Evolutionary conservation across 2,329 filamentous ascomycete species (phyloP).

Genomic region (Huntiella abstrusa): DNA sequence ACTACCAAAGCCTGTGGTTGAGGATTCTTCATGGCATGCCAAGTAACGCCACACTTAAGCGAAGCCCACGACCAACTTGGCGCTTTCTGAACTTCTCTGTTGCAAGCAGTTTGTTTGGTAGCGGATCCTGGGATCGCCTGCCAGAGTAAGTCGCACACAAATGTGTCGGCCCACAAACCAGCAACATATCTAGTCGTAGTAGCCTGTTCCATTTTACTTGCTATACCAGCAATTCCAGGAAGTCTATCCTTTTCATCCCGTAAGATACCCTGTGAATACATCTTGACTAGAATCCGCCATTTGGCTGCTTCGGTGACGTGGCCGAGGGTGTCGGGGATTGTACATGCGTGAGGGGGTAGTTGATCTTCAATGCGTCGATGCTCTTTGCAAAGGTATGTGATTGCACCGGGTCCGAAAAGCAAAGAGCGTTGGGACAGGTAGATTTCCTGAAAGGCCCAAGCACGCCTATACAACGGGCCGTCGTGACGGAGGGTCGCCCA

Average conservation of each 20-base stretch:
- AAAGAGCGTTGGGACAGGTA: constrained; percentile 4
- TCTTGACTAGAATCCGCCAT: constrained; percentile 17
- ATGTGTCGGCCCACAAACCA: constrained; percentile 15
- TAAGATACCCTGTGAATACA: constrained; percentile 15
- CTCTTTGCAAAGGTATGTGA: constrained; percentile 15
- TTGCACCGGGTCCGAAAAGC: constrained; percentile 6
- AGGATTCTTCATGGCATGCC: constrained; percentile 11
- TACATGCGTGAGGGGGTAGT: constrained; percentile 13
- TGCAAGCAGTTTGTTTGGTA: constrained; percentile 6
- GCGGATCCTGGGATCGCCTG: constrained; percentile 10
- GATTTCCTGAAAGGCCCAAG: constrained; percentile 13
- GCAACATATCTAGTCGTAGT: constrained; percentile 15
- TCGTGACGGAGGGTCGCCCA: constrained; percentile 11
- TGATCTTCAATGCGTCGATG: constrained; percentile 13
- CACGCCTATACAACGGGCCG: constrained; percentile 12
- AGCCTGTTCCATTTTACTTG: constrained; percentile 13
- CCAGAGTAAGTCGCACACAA: constrained; percentile 11
- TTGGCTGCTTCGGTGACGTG: constrained; percentile 9
- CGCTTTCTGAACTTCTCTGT: constrained; percentile 6
- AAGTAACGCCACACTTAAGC: constrained; percentile 9
- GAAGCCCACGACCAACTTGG: constrained; percentile 11
- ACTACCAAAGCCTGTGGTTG: constrained; percentile 10
- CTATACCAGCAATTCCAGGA: constrained; percentile 17
- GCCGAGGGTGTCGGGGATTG: constrained; percentile 12
- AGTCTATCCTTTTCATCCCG: constrained; percentile 15